Evolutionary conservation across 2,329 filamentous ascomycete genomes (phyloP), one percentile per base, ranked within the genome.

Genomic region (Cercospora sp.): DNA sequence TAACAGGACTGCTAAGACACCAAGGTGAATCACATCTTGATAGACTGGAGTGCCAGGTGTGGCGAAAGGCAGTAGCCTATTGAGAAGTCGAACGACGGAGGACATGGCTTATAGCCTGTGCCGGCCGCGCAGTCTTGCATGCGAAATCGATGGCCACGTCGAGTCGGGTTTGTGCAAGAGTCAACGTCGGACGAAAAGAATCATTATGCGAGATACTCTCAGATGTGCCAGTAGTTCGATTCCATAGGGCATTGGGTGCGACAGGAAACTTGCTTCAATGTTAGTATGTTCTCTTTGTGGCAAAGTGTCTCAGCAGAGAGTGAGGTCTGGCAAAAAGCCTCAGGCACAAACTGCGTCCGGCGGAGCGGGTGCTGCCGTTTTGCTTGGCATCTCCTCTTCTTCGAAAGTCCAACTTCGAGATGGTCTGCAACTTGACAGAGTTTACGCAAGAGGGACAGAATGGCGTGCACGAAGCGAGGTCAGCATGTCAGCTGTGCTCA

Each of bases 21-120:
- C 76, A 3, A 83, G 80, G 72, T 84, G 83, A 0, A 83, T 67
- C 10, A 84, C 73, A 67, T 85, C 83, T 72, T 84, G 82, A 0
- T 79, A 39, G 5, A 85, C 72, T 5, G 83, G 83, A 30, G 82
- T 84, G 4, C 79, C 77, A 1, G 80, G 79, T 18, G 80, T 80
- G 45, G 83, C 83, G 72, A 85, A 85, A 0, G 83, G 83, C 3
- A 85, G 75, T 12, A 84, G 77, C 67, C 76, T 72, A 70, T 84
- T 84, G 18, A 84, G 30, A 13, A 72, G 55, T 16, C 66, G 64
- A 13, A 75, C 23, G 1, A 75, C 12, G 5, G 74, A 72, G 1
- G 72, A 70, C 76, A 77, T 77, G 60, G 48, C 23, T 13, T 28
- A 30, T 55, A 9, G 23, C 23, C 23, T n/a, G 48, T 26, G 48